Evolutionary conservation across 495 filamentous ascomycete species (phyloP), one percentile per base, ranked within the genome.

Genomic region (Patellaria atrata): DNA sequence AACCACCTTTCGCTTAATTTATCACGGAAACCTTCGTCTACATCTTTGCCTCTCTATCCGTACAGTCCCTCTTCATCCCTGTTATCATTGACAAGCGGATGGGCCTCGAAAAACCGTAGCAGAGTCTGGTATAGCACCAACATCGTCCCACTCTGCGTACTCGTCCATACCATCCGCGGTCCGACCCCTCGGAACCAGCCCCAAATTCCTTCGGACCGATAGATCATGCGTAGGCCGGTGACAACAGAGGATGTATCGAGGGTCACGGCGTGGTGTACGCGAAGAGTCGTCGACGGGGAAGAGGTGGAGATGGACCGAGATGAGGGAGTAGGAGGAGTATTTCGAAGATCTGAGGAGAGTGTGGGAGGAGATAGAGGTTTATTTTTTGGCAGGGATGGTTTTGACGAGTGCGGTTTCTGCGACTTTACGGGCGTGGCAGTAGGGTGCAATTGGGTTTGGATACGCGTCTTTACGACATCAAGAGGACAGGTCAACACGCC

Each of bases 161-260:
- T 91, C 30, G 89, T 96, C 89, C 89, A 97, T n/a, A 94, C 83
- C 36, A 75, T 73, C 21, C 89, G 72, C 6, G 89, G 89, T 4
- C 84, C 89, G 22, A 97, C 89, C 9, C 89, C 89, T 22, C 91
- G 73, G 56, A 97, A 97, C 74, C 86, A 92, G 8, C 89, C 91
- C 1, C 61, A 70, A 23, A 94, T 36, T 1, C 89, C 89, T 54
- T 97, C 89, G 1, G 77, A 79, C 40, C 68, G 70, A 58, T 94
- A 97, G 28, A 97, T 85, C 21, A 89, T 65, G 47, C 64, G 77
- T 32, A 97, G 59, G 0, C 89, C 91, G 0, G 71, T 87, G 33
- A 89, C 59, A 19, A 96, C 77, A 1, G 84, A 92, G 5, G 79
- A 82, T 7, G 91, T 94, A 48, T 91, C 75, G 26, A 97, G 63